Base-by-base conservation (phyloP, 768 basidiomycete species). In the Scleroderma citrinum region DNA sequence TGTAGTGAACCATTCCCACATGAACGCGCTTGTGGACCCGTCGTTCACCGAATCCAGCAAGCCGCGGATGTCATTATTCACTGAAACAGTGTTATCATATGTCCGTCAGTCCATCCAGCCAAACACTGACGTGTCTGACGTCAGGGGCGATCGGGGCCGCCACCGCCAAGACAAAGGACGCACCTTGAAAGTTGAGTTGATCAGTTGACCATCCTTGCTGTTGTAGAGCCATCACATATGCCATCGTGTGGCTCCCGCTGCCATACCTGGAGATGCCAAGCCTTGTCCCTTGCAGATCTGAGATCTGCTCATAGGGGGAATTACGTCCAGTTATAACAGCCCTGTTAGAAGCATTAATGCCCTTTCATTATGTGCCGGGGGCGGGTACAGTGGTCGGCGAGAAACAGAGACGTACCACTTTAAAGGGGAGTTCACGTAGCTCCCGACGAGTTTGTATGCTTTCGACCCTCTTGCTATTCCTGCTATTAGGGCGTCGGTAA, bases 1-100 rank as follows among this genome's bases (percentile, higher is more conserved):
- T 34, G 84, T 86, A 4, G 83, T 86, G 66, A 95, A 96, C 88
- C 87, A 91, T 65, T 92, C 91, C 90, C 91, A 92, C 84, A 94
- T 87, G 69, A 94, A 94, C 11, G 86, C 87, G 53, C 88, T 89
- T 6, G 92, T 92, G 12, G 85, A 78, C 0, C 85, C 88, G 45
- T 88, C 83, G 60, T 96, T 96, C 13, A 95, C 91, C 5, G 92
- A 91, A 54, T 83, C 71, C 51, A 94, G 80, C 26, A 97, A 73
- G 10, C 88, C 84, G 14, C 77, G 81, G 51, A 92, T 88, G 56
- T 90, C 82, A 54, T 87, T 81, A 60, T 89, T 88, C 32, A 90
- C 89, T 91, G 51, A 6, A 19, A 7, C 24, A 11, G 32, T 11
- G 26, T 29, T 29, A 29, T 29, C 5, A 29, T 29, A 29, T 8